Conservation (phyloP, 2,329 filamentous ascomycete species). For the Penicillium sumatraense region DNA sequence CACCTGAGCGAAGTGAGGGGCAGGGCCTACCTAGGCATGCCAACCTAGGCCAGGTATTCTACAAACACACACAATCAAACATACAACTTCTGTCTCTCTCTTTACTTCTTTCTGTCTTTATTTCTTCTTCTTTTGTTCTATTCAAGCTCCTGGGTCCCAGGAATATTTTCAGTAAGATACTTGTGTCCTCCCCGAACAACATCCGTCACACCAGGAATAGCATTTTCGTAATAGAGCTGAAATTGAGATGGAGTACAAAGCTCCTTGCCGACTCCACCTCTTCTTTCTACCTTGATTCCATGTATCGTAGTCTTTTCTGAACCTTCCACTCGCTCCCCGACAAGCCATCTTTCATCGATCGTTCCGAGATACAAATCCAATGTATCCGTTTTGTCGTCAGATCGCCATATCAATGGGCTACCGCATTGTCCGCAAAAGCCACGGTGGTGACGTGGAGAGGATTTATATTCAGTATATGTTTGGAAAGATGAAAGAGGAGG, state of each 20-base stretch:
- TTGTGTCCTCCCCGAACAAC: conserved; percentile 1
- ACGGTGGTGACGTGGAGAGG: neutral
- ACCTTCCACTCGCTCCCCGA: neutral
- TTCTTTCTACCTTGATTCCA: neutral
- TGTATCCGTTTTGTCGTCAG: conserved; percentile 1
- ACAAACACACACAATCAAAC: too few species aligned
- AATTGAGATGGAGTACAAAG: conserved; percentile 3
- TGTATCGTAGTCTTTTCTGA: neutral
- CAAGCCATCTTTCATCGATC: conserved; percentile 4
- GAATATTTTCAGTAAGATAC: neutral
- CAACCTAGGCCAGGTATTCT: too few species aligned
- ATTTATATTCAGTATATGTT: neutral
- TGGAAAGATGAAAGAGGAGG: neutral
- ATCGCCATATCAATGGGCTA: conserved; percentile 6
- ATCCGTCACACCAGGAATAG: conserved; percentile 3
- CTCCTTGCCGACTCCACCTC: neutral
- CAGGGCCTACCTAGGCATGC: too few species aligned
- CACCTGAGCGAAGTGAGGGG: too few species aligned
- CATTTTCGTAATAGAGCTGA: conserved; percentile 5
- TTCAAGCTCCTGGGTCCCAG: too few species aligned
- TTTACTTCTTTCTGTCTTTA: too few species aligned
- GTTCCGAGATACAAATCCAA: conserved; percentile 7
- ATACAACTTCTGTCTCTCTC: too few species aligned
- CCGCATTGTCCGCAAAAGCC: conserved; percentile 1
- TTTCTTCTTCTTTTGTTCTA: too few species aligned